phyloP scores from a whole-genome alignment of 176 grass and related monocot species.

The Oropetium thomaeum region DNA sequence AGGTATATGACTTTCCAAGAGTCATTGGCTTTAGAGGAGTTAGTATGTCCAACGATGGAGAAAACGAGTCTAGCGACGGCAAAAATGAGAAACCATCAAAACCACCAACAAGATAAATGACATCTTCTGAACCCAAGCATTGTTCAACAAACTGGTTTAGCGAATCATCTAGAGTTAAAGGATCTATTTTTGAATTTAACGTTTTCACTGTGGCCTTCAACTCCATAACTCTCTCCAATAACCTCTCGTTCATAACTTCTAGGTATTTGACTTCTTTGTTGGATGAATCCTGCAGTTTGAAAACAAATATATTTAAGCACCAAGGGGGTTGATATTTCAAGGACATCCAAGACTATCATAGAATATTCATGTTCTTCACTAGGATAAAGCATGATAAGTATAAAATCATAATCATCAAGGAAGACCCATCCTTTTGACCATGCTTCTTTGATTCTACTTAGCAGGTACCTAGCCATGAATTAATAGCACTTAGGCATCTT shows the following conservation, averaged over 20 bases:
- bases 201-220: conserved; percentile 38
- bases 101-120: conserved; percentile 79
- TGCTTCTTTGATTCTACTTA: not conserved
- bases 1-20: conserved; percentile 53
- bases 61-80: conserved; percentile 62
- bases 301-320: conserved; percentile 21
- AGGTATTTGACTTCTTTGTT: conserved; percentile 40
- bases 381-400: not conserved
- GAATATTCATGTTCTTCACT: not conserved
- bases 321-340: not conserved
- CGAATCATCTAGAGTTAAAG: conserved; percentile 53
- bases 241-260: conserved; percentile 40
- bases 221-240: conserved; percentile 44
- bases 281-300: conserved; percentile 48
- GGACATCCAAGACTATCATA: not conserved
- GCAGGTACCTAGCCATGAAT: not conserved
- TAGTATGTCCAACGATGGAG: conserved; percentile 67
- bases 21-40: conserved; percentile 62
- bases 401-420: not conserved
- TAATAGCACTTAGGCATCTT: conserved; percentile 4
- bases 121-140: conserved; percentile 63
- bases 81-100: conserved; percentile 59
- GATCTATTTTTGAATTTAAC: conserved; percentile 58
- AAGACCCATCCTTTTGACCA: not conserved
- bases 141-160: conserved; percentile 65